Evolutionary conservation across 2,329 filamentous ascomycete species (phyloP).

Genomic region (Fusarium sp.): DNA sequence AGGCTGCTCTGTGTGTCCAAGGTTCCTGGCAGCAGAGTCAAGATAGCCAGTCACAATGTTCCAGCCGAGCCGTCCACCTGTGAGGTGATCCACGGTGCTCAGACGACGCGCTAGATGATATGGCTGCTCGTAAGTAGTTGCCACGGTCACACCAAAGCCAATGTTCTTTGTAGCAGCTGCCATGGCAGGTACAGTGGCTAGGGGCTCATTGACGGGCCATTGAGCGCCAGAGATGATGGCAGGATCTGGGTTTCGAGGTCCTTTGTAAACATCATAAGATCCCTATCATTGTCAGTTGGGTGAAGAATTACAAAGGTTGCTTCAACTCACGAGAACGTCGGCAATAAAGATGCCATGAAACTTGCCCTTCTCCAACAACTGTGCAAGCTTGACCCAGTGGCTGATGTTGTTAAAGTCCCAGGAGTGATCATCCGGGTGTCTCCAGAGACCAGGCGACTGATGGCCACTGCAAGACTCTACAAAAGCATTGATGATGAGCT

Average conservation of each 20-base stretch:
- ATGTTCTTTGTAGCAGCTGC: slow-evolving; percentile 74
- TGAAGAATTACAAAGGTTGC: not conserved
- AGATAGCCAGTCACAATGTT: slow-evolving; percentile 76
- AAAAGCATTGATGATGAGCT: slow-evolving; percentile 58
- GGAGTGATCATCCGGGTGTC: slow-evolving; percentile 73
- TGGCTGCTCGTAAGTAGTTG: slow-evolving; percentile 77
- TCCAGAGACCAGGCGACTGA: slow-evolving; percentile 63
- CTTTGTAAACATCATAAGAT: slow-evolving; percentile 77
- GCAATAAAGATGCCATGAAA: slow-evolving; percentile 77
- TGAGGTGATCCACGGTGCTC: slow-evolving; percentile 75
- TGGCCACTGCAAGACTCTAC: slow-evolving; percentile 57
- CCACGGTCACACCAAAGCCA: slow-evolving; percentile 76
- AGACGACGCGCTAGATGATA: slow-evolving; percentile 75
- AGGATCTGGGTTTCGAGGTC: slow-evolving; percentile 62
- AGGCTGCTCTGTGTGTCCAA: slow-evolving; percentile 68
- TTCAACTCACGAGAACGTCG: slow-evolving; percentile 59
- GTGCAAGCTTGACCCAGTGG: slow-evolving; percentile 69
- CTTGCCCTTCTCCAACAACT: slow-evolving; percentile 58
- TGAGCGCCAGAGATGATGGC: slow-evolving; percentile 73
- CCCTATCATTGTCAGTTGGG: slow-evolving; percentile 49
- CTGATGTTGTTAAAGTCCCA: slow-evolving; percentile 69
- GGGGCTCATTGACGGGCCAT: slow-evolving; percentile 78
- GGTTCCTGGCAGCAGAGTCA: slow-evolving; percentile 73
- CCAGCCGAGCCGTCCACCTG: slow-evolving; percentile 65
- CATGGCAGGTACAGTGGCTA: slow-evolving; percentile 72